Evolutionary conservation across 2,329 filamentous ascomycete genomes (phyloP).

Genomic region (Lachnellula suecica): DNA sequence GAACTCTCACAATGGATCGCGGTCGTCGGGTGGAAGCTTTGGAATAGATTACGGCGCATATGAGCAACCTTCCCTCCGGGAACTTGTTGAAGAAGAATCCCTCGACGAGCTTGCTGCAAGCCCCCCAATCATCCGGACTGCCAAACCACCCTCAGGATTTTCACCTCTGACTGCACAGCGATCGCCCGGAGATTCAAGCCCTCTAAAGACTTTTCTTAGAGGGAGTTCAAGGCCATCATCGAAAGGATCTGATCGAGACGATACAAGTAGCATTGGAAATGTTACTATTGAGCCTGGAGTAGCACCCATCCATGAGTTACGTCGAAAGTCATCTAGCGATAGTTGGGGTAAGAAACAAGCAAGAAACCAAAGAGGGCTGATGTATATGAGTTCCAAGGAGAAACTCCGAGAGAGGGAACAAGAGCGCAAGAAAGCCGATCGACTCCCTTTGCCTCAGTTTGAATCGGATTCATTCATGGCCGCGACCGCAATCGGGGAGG

Average conservation of each 20-base stretch:
- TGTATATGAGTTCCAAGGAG: slow-evolving; percentile 75
- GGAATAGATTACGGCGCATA: slow-evolving; percentile 74
- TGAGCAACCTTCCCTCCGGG: slow-evolving; percentile 49
- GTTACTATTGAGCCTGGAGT: slow-evolving; percentile 59
- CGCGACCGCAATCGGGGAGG: slow-evolving; percentile 46
- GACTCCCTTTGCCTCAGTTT: slow-evolving; percentile 23
- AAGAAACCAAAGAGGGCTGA: slow-evolving; percentile 56
- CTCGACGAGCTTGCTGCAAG: slow-evolving; percentile 61
- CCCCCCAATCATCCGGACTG: slow-evolving; percentile 75
- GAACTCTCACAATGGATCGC: slow-evolving; percentile 19
- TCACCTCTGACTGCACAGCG: slow-evolving; percentile 68
- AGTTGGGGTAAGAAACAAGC: slow-evolving; percentile 60
- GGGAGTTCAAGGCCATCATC: slow-evolving; percentile 57
- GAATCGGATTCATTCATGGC: slow-evolving; percentile 34
- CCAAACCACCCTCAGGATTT: slow-evolving; percentile 76
- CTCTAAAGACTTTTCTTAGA: slow-evolving; percentile 60
- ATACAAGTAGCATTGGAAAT: slow-evolving; percentile 62
- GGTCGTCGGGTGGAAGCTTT: slow-evolving; percentile 46
- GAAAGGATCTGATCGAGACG: slow-evolving; percentile 55
- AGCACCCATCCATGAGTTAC: slow-evolving; percentile 48
- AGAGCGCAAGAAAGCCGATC: slow-evolving; percentile 55
- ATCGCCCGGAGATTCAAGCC: slow-evolving; percentile 43
- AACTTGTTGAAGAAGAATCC: slow-evolving; percentile 47
- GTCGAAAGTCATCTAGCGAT: slow-evolving; percentile 54
- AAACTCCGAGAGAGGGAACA: slow-evolving; percentile 60